Conservation (phyloP, 2,329 filamentous ascomycete genomes). For the Pseudocercospora vitis region DNA sequence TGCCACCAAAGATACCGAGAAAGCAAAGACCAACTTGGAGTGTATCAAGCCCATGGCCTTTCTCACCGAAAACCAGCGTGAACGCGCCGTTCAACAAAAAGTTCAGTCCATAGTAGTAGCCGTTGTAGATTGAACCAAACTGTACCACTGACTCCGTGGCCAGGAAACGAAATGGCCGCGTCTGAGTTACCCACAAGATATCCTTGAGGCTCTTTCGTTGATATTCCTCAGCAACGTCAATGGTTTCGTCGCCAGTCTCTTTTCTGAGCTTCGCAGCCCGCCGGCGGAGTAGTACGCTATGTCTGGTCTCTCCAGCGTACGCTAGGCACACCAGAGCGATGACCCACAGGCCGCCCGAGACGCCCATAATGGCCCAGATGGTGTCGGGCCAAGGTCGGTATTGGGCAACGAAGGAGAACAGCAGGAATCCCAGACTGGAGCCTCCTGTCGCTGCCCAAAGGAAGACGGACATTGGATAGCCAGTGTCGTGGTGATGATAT, state of each 20-base stretch:
- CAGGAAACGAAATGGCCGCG: slow-evolving; percentile 9
- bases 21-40: slow-evolving; percentile 17
- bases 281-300: slow-evolving; percentile 34
- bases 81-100: slow-evolving; percentile 53
- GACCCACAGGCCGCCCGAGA: slow-evolving; percentile 17
- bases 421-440: slow-evolving; percentile 45
- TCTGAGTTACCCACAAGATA: slow-evolving; percentile 13
- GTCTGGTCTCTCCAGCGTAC: slow-evolving; percentile 15
- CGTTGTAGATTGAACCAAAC: slow-evolving; percentile 52
- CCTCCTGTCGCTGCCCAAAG: slow-evolving; percentile 45
- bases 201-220: slow-evolving; percentile 9
- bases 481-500: slow-evolving; percentile 47
- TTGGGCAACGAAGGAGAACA: slow-evolving; percentile 38
- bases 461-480: slow-evolving; percentile 46
- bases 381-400: slow-evolving; percentile 19
- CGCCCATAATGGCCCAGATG: slow-evolving; percentile 19
- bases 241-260: slow-evolving; percentile 13
- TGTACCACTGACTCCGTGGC: slow-evolving; percentile 37
- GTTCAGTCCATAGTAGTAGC: slow-evolving; percentile 49
- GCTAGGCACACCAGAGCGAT: slow-evolving; percentile 5
- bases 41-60: slow-evolving; percentile 37
- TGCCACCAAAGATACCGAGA: slow-evolving; percentile 41
- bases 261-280: slow-evolving; percentile 16
- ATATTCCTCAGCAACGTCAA: slow-evolving; percentile 14
- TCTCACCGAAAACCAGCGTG: slow-evolving; percentile 48